Conservation (phyloP, 176 grass and related monocot genomes). For the Bromus sterilis region DNA sequence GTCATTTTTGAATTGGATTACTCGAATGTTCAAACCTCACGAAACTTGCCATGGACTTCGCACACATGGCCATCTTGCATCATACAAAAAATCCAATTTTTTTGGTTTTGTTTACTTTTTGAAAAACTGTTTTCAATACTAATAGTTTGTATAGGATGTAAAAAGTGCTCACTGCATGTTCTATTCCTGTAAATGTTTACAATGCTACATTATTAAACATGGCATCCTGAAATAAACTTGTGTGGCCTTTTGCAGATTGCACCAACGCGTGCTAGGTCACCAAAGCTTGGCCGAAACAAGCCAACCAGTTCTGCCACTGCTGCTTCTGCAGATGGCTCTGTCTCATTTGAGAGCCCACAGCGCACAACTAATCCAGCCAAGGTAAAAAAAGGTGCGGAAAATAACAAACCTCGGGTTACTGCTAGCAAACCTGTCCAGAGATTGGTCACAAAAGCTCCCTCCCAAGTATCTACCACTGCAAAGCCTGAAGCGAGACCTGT, state of each 20-base stretch:
- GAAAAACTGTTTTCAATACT: too few relatives aligned
- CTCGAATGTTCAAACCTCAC: too few relatives aligned
- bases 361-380: constrained; percentile 25
- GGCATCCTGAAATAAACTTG: constrained; percentile 5
- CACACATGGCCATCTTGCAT: too few relatives aligned
- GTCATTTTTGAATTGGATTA: too few relatives aligned
- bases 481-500: constrained; percentile 35
- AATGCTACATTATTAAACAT: not conserved
- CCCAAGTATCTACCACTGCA: constrained; percentile 7
- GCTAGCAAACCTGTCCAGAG: constrained; percentile 52
- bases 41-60: too few relatives aligned
- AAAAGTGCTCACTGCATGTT: not conserved
- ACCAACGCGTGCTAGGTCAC: constrained; percentile 82
- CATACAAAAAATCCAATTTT: too few relatives aligned
- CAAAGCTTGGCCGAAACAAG: constrained; percentile 88
- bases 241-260: constrained; percentile 61
- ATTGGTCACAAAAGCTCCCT: constrained; percentile 25
- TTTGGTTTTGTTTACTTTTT: too few relatives aligned
- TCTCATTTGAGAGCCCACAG: constrained; percentile 46
- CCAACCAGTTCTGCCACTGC: constrained; percentile 35
- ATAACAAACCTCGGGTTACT: constrained; percentile 22
- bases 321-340: constrained; percentile 46
- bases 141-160: not conserved
- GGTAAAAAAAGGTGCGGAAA: constrained; percentile 34
- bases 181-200: not conserved